Base-by-base conservation (phyloP, 2,329 filamentous ascomycete genomes). In the Bipolaris sorokiniana region DNA sequence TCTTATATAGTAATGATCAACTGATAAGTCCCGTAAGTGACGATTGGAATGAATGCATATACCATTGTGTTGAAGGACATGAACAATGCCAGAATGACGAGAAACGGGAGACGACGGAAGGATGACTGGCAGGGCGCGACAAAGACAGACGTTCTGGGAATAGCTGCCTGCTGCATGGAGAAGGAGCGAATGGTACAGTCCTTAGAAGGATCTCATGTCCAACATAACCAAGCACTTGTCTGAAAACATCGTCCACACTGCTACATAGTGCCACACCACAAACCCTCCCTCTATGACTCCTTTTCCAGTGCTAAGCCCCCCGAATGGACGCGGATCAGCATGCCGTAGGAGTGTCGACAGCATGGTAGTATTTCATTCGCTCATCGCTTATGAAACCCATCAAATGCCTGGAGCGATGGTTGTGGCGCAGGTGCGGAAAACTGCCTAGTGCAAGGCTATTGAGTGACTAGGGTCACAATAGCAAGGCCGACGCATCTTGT, bases 381-480 rank as follows among this genome's bases (percentile, higher is more conserved):
- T 20, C 33, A 7, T 23, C 7, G 20, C 15, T 37, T 10, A 31
- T 48, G 18, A 47, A 22, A 34, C 28, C 5, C 28, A 13, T 11
- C 44, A 11, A 34, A n/a, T 34, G 26, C 18, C 38, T 18, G 16
- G 10, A 4, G 20, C n/a, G 22, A n/a, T 26, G 33, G 31, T 16
- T 28, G 33, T 22, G 45, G 33, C 33, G 18, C 33, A 48, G 9
- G 45, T 23, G 33, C 46, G n/a, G 33, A 38, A 48, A 26, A 9
- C 3, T 36, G 33, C 33, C 33, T 48, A 48, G 46, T n/a, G 34
- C 34, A 20, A 7, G 18, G 16, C 46, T 48, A 48, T 48, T 48
- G 33, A 48, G 33, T 26, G 46, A 48, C 22, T 34, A 48, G 22
- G 34, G n/a, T 36, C 13, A 48, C 34, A 48, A 48, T 48, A 48